Base-by-base conservation (phyloP, 768 basidiomycete species). In the Leccinum sublutescens region DNA sequence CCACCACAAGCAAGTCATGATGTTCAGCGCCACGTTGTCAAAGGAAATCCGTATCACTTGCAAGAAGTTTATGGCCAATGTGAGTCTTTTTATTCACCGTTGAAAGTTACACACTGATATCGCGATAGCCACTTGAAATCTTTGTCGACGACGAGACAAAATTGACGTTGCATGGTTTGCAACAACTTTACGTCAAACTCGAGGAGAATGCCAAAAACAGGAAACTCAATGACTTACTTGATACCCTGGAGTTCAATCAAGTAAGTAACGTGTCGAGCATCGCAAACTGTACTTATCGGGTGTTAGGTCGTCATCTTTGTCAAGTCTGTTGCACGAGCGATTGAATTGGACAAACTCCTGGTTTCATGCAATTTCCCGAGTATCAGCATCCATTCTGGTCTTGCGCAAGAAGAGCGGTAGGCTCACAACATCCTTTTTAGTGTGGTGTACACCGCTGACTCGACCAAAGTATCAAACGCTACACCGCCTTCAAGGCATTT, bases 1-100 rank as follows among this genome's bases (percentile, higher is more conserved):
- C 53, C 96, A 97, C 77, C 95, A 97, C 84, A 99, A 99, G 81
- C 96, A 99, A 82, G 97, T 99, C 66, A 99, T 99, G 97, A 99
- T 99, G 97, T 99, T 99, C 82, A 96, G 94, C 68, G 97, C 97
- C 43, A 99, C 97, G 1, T 78, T 99, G 61, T 87, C 93, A 58
- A 98, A 99, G 81, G 97, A 98, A 64, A 96, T 99, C 59, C 84
- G 97, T 58, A 83, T 88, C 7, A 98, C 97, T 0, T 99, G 97
- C 86, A 98, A 98, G 80, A 98, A 99, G 74, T 99, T 99, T 76
- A 99, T 99, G 97, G 91, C 92, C 33, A 96, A 93, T 72, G 97
- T 98, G 68, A 63, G 95, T 83, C 0, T 19, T 3, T n/a, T 10
- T 9, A 1, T 7, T 21, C 1, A 27, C 17, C 4, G 43, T 1